These are phyloP conservation scores for Penicillium sp. DNA, from an alignment of 2,329 filamentous ascomycete species.

Conservation along the genomic window DNA sequence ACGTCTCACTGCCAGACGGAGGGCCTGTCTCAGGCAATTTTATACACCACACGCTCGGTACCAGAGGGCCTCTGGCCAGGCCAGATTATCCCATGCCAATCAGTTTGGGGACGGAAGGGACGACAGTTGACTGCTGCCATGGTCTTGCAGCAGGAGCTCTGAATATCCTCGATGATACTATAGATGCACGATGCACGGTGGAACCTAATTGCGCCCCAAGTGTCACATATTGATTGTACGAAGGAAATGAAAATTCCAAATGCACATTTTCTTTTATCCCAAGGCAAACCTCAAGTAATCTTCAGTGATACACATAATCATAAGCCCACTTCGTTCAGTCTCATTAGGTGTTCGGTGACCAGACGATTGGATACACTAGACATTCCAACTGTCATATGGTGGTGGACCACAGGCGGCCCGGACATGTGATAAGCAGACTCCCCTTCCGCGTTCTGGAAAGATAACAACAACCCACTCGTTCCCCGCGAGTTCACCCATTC, in stretches of 20 bases:
- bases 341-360: neutral
- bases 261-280: neutral
- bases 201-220: neutral
- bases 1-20: slow-evolving; percentile 21
- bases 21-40: slow-evolving; percentile 32
- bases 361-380: neutral
- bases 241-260: no score
- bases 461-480: slow-evolving; percentile 23
- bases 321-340: neutral
- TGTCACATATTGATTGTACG: neutral
- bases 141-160: slow-evolving; percentile 35
- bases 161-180: neutral
- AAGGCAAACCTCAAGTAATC: neutral
- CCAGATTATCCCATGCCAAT: slow-evolving; percentile 48
- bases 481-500: neutral
- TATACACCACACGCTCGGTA: slow-evolving; percentile 42
- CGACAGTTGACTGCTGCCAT: slow-evolving; percentile 41
- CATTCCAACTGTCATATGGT: neutral
- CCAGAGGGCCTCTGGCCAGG: slow-evolving; percentile 30
- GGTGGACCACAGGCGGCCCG: slow-evolving; percentile 13
- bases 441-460: slow-evolving; percentile 26
- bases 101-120: slow-evolving; percentile 45
- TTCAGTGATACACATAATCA: neutral
- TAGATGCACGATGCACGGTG: neutral
- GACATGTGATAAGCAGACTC: slow-evolving; percentile 32